Percentiles rank a stretch among this genome's conserved stretches.
phyloP scores from a whole-genome alignment of 441 rosid genomes.

The Aleurites moluccanus region DNA sequence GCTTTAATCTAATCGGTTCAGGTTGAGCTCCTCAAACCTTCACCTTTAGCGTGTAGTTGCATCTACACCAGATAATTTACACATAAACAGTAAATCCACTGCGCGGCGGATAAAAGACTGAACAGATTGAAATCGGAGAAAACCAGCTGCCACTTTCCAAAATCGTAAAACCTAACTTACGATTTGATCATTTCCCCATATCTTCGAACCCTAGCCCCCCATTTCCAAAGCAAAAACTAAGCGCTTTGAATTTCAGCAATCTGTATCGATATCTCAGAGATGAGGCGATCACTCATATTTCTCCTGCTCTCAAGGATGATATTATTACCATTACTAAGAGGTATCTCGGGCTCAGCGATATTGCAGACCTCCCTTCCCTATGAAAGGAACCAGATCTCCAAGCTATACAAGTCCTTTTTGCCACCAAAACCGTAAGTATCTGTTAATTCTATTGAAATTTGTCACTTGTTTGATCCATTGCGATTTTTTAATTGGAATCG shows the following conservation, averaged over 20 bases:
- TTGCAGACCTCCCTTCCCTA: constrained; percentile 40
- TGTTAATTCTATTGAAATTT: too few relatives aligned
- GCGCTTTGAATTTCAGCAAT: background rate
- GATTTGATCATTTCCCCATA: background rate
- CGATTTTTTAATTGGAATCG: background rate
- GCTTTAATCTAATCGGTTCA: too few relatives aligned
- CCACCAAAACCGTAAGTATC: constrained; percentile 50
- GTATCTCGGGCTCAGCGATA: constrained; percentile 38
- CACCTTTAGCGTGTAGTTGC: background rate
- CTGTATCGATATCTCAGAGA: constrained; percentile 21
- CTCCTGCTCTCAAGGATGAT: constrained; percentile 35
- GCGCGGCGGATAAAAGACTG: background rate
- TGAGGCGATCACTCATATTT: constrained; percentile 52
- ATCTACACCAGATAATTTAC: background rate
- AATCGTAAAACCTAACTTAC: background rate
- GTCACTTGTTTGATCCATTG: too few relatives aligned
- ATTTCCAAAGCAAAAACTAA: background rate
- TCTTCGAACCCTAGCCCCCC: background rate
- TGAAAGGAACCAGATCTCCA: constrained; percentile 20
- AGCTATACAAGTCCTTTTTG: constrained; percentile 30
- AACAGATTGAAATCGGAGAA: background rate
- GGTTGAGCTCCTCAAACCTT: too few relatives aligned
- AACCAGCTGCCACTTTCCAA: background rate
- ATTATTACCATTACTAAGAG: constrained; percentile 36
- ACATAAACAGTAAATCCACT: constrained; percentile 1